Conservation (phyloP, 371 early-diverging fungal species). For the Syncephalis fuscata region DNA sequence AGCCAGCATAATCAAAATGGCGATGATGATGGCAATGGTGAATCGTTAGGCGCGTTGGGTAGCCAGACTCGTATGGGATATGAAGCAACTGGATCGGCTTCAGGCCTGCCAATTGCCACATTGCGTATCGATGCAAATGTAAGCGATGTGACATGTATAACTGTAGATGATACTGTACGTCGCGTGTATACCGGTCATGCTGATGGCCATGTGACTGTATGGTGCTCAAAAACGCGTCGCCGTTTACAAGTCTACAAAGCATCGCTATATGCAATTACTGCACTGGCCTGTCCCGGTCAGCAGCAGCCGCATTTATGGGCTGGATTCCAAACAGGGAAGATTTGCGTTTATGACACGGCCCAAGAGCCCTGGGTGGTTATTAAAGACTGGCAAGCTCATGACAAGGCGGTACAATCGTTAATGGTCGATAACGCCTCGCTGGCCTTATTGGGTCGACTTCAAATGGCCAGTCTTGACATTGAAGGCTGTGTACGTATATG, state of each 20-base stretch:
- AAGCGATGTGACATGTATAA: slow-evolving; percentile 40
- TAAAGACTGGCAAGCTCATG: slow-evolving; percentile 55
- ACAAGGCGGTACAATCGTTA: slow-evolving; percentile 25
- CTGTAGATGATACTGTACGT: slow-evolving; percentile 22
- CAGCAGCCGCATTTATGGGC: slow-evolving; percentile 60
- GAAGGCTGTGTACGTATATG: slow-evolving; percentile 47
- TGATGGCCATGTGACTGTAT: slow-evolving; percentile 60
- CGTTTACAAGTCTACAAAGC: slow-evolving; percentile 27
- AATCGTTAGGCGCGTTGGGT: background rate
- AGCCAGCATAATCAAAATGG: no score
- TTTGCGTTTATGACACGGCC: slow-evolving; percentile 51
- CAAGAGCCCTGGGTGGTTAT: slow-evolving; percentile 31
- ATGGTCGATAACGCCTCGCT: slow-evolving; percentile 13
- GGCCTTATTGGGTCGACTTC: slow-evolving; percentile 18
- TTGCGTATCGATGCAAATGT: background rate
- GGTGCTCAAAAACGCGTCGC: slow-evolving; percentile 34
- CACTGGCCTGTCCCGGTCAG: slow-evolving; percentile 31
- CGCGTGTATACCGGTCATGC: slow-evolving; percentile 58
- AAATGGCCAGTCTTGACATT: slow-evolving; percentile 37
- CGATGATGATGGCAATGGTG: no score
- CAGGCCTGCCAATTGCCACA: background rate
- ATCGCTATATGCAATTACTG: slow-evolving; percentile 47
- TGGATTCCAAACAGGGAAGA: slow-evolving; percentile 63
- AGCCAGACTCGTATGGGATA: background rate
- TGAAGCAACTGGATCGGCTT: background rate